Evolutionary conservation across 2,329 filamentous ascomycete species (phyloP), one percentile per base, ranked within the genome.

Genomic region (Metarhizium sp.): DNA sequence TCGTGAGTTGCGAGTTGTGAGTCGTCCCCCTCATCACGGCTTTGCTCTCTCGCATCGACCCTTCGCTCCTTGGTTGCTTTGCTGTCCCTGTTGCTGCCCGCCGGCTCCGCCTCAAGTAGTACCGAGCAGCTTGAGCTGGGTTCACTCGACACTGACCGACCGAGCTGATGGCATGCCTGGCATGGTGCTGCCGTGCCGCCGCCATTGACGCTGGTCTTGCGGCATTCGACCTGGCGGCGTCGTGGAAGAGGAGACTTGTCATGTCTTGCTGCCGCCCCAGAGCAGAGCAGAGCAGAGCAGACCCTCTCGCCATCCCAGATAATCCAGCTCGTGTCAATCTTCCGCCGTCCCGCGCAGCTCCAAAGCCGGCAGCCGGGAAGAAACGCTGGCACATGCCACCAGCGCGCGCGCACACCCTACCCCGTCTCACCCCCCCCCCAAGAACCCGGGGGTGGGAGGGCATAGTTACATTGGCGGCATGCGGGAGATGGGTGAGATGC

Each of bases 361-460:
- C 45, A 20, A 29, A 14, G 40, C 53, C 43, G 55, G 49, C 20
- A 57, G 18, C 55, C 55, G 52, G 55, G 38, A 57, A 49, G 55
- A 49, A 50, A 57, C 55, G 55, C 52, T 57, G 52, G 48, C 55
- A 57, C 49, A 54, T 57, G 52, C 49, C 43, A 54, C 34, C n/a
- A 40, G 47, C 49, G 16, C 16, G 4, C 25, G 0, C 7, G 2
- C 20, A 14, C 45, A 25, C 45, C 45, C 45, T 29, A 16, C 20
- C 4, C 20, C 45, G 18, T 48, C 18, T 11, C 45, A 25, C n/a
- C 7, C n/a, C n/a, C 7, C n/a, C n/a, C 18, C 20, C 20, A 34
- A 34, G 32, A 34, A 34, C 7, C 32, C 32, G 32, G 32, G 32
- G 32, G 32, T 8, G 10, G 32, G 32, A 34, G 32, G 25, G 32